Base-by-base conservation (phyloP, 306 rosid genomes). In the Trifolium subterraneum region DNA sequence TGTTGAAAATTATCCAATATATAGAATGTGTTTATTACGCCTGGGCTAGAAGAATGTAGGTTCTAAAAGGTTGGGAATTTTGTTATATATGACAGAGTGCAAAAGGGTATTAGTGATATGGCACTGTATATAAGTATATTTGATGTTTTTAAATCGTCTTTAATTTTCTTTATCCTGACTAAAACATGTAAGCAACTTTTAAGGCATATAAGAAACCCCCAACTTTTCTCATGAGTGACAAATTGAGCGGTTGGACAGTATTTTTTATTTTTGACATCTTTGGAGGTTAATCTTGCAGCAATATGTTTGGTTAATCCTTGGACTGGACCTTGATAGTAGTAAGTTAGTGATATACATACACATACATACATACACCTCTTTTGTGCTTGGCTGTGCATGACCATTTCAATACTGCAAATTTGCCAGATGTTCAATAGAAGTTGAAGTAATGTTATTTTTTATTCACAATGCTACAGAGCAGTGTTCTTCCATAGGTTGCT, bases 41-140 rank as follows among this genome's bases (percentile, higher is more conserved):
- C 16, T 5, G 63, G 16, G 63, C 12, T 23, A 23, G 63, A 23
- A 56, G 35, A 59, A 60, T 70, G 79, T 44, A 54, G 76, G 50
- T 58, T 73, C 27, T 63, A 8, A 11, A 31, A 48, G 55, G 60
- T 61, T 60, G 73, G 63, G 72, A 31, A 31, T 71, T 58, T 63
- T 73, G 31, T 42, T 60, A 52, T 19, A 18, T 54, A 27, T 55
- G 72, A 22, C 41, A 45, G 51, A 13, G 55, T 48, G 19, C 55
- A 54, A 54, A 11, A 54, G 9, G 10, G 59, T 48, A 62, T 48
- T n/a, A 51, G 67, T 45, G 20, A 20, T 25, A 54, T 73, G 36
- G 13, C 22, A 35, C 2, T 35, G 39, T 35, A 35, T 35, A 35
- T 35, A 33, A 33, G 36, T 33, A 51, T 35, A 36, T 72, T n/a